Evolutionary conservation across 106 monocot genomes (phyloP).

Genomic region (Apostasia ramifera): DNA sequence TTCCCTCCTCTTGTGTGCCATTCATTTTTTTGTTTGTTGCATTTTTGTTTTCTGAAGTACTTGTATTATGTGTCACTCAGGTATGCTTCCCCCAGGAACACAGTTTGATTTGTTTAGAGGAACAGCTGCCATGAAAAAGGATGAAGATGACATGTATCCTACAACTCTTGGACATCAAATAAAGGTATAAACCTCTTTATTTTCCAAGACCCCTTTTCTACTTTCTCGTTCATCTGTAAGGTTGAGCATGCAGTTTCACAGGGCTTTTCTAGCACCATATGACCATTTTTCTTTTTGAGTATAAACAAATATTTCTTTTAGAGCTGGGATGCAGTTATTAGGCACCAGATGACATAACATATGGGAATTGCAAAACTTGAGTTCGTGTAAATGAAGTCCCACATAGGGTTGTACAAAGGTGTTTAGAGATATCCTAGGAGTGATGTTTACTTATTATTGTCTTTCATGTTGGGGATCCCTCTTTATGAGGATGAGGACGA

Average conservation of each 20-base stretch:
- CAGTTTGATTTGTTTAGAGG: constrained; percentile 98
- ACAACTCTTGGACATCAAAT: constrained; percentile 71
- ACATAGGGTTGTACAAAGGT: too few relatives aligned
- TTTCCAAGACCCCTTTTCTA: background rate
- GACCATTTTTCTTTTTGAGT: background rate
- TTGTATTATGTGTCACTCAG: constrained; percentile 21
- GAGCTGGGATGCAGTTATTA: too few relatives aligned
- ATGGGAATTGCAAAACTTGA: too few relatives aligned
- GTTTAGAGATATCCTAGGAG: too few relatives aligned
- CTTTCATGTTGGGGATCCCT: too few relatives aligned
- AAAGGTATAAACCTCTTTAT: constrained; percentile 40
- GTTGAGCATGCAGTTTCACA: background rate
- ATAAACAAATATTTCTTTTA: too few relatives aligned
- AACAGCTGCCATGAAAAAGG: constrained; percentile 99
- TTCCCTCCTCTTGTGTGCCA: constrained; percentile 1
- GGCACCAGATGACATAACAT: too few relatives aligned
- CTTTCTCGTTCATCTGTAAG: background rate
- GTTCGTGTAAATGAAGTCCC: too few relatives aligned
- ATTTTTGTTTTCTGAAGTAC: background rate
- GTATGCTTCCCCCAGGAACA: constrained; percentile 89
- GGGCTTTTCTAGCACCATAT: background rate
- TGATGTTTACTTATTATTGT: too few relatives aligned
- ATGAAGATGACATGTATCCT: constrained; percentile 95
- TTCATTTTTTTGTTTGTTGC: background rate
- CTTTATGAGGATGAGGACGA: too few relatives aligned